Percentiles rank a stretch among this genome's conserved stretches.
Conservation (phyloP, 768 basidiomycete genomes). For the Lanmaoa pseudosensibilis region DNA sequence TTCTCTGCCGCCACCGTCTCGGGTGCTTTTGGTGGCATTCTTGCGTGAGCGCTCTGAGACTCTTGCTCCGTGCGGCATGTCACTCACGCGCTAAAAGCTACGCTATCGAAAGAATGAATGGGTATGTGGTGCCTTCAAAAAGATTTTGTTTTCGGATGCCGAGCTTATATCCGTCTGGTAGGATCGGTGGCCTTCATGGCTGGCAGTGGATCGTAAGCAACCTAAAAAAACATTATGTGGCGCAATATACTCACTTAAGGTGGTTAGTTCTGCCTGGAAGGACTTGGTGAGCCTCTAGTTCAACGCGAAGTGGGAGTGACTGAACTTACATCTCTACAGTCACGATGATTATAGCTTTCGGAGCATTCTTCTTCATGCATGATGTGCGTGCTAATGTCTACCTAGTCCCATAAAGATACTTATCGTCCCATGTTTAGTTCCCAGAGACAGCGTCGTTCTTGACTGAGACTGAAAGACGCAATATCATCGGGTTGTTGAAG, state of each 20-base stretch:
- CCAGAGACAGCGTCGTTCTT: slow-evolving; percentile 60
- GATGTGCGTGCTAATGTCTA: slow-evolving; percentile 37
- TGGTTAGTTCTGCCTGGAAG: slow-evolving; percentile 35
- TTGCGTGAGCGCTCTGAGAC: slow-evolving; percentile 40
- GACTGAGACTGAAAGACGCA: slow-evolving; percentile 41
- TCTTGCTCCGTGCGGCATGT: not conserved
- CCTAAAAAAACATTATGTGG: not conserved
- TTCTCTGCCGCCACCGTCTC: slow-evolving; percentile 61
- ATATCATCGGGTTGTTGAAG: slow-evolving; percentile 38
- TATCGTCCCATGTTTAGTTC: slow-evolving; percentile 36
- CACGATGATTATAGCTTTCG: slow-evolving; percentile 24
- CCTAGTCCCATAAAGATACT: slow-evolving; percentile 5
- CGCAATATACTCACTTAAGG: slow-evolving; percentile 4
- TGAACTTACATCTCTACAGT: slow-evolving; percentile 10
- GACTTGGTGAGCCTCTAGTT: slow-evolving; percentile 19
- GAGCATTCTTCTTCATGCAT: slow-evolving; percentile 50
- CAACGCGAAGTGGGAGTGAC: not conserved
- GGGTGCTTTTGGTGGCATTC: slow-evolving; percentile 51
- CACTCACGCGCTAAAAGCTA: slow-evolving; percentile 29
- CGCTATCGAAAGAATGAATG: slow-evolving; percentile 35
- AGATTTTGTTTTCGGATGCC: not conserved
- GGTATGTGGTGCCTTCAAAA: slow-evolving; percentile 28
- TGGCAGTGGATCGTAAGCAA: slow-evolving; percentile 42
- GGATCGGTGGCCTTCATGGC: slow-evolving; percentile 32
- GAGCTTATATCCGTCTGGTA: slow-evolving; percentile 4